Conservation (phyloP, 2,329 filamentous ascomycete genomes). For the Claviceps sp. region DNA sequence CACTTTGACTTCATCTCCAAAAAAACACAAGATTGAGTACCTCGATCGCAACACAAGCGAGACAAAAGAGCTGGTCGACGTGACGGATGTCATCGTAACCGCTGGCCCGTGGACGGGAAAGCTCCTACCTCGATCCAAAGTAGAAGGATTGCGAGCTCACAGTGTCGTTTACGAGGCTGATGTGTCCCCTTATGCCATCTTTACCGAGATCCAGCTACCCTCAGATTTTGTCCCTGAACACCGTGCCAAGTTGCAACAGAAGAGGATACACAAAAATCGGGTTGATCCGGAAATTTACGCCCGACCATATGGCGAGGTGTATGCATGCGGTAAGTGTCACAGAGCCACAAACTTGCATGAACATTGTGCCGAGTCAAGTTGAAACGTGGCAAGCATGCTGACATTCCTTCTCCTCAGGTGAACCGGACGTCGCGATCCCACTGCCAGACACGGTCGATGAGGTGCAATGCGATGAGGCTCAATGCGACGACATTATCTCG, state of each 20-base stretch:
- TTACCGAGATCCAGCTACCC: slow-evolving; percentile 73
- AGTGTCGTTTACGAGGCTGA: slow-evolving; percentile 51
- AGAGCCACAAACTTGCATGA: background rate
- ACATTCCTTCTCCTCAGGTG: slow-evolving; percentile 28
- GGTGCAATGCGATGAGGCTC: slow-evolving; percentile 59
- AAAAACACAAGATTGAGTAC: slow-evolving; percentile 42
- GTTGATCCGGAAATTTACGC: slow-evolving; percentile 91
- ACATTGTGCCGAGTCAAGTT: background rate
- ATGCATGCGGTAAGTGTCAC: slow-evolving; percentile 64
- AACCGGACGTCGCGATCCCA: slow-evolving; percentile 63
- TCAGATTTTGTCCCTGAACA: slow-evolving; percentile 44
- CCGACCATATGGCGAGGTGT: slow-evolving; percentile 75
- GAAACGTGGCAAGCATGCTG: background rate
- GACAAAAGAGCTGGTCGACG: slow-evolving; percentile 23
- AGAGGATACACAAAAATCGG: slow-evolving; percentile 41
- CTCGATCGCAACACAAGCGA: slow-evolving; percentile 31
- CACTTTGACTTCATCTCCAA: slow-evolving; percentile 36
- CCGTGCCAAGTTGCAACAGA: slow-evolving; percentile 31
- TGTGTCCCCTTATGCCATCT: slow-evolving; percentile 64
- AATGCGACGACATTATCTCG: slow-evolving; percentile 76
- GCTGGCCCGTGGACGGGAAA: slow-evolving; percentile 51
- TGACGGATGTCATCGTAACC: slow-evolving; percentile 42
- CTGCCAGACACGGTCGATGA: slow-evolving; percentile 64
- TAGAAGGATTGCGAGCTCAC: slow-evolving; percentile 48
- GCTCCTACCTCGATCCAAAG: slow-evolving; percentile 42